Base-by-base conservation (phyloP, 179 eudicot genomes). In the Gypsophila paniculata region DNA sequence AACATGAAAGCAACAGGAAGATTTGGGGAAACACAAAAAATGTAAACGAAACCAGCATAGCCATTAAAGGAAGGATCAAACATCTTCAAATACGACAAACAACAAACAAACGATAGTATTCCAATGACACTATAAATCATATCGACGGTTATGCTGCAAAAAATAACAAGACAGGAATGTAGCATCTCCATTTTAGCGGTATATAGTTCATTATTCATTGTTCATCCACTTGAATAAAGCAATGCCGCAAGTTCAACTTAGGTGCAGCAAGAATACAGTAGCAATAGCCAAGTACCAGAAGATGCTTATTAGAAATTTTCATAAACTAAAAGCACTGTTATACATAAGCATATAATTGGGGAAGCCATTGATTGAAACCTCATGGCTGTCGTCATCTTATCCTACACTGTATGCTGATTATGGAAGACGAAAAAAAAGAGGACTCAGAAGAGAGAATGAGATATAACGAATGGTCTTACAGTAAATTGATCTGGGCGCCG, bases 401-500 rank as follows among this genome's bases (percentile, higher is more conserved):
- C 67, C 17, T 34, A 38, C 1, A 62, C 9, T 62, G 3, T 15
- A 26, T 34, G 46, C 14, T 62, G 18, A 34, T 32, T 17, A 36
- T 42, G 67, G 25, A 62, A 6, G 48, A 34, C 8, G 5, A n/a
- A 36, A 42, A 38, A 62, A 36, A 15, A 36, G 5, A 8, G 49
- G 49, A 44, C 14, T n/a, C 5, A 13, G 67, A 65, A 44, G 53
- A 65, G 48, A 13, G 14, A 58, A 61, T 49, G 26, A 64, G n/a
- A 42, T 42, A 42, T 42, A 42, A 42, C 6, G 46, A 42, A 42
- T 42, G 6, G 46, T 80, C 96, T 96, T 84, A 96, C 99, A 13
- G 98, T 89, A 80, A 85, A 96, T 77, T 90, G 97, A 85, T 96
- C 98, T 0, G 99, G 96, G 60, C 86, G 85, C 69, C 93, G 86